These are phyloP conservation scores for Coniella vitis DNA, from an alignment of 2,329 filamentous ascomycete genomes.

Conservation along the genomic window DNA sequence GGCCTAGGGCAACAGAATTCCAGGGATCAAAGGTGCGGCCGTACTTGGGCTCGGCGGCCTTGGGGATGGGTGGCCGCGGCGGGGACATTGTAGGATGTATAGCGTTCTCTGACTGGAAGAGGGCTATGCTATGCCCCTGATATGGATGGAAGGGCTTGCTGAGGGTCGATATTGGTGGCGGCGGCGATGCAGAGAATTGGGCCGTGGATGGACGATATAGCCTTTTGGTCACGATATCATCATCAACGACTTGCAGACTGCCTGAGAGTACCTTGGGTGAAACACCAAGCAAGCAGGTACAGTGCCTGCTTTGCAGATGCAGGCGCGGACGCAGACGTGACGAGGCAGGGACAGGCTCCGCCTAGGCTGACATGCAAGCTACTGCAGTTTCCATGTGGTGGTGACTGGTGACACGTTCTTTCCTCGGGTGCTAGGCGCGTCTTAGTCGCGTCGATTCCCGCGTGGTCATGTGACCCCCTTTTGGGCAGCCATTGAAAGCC, in stretches of 20 bases:
- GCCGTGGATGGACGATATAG: too few relatives aligned
- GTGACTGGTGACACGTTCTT: not conserved
- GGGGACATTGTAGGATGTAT: constrained; percentile 11
- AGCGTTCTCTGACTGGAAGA: not conserved
- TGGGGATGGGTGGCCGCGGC: constrained; percentile 19
- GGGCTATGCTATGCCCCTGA: not conserved
- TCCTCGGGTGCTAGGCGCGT: not conserved
- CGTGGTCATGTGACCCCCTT: constrained; percentile 2
- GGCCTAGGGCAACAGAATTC: constrained; percentile 69
- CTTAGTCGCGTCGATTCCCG: not conserved
- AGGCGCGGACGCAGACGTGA: not conserved
- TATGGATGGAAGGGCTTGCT: not conserved
- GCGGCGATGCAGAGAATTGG: too few relatives aligned
- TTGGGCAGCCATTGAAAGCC: not conserved
- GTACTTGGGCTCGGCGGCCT: constrained; percentile 35
- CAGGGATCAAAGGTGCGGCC: constrained; percentile 54
- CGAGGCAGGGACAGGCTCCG: not conserved
- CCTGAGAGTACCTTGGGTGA: too few relatives aligned
- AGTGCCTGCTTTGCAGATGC: too few relatives aligned
- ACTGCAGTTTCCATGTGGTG: not conserved
- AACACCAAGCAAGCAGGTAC: too few relatives aligned
- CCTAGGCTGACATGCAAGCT: not conserved
- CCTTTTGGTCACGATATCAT: too few relatives aligned
- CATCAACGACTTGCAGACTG: too few relatives aligned
- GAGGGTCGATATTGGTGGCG: too few relatives aligned